Percentiles rank a stretch among this genome's conserved stretches.
Conservation (phyloP, 495 filamentous ascomycete genomes). For the Neurospora sp. region DNA sequence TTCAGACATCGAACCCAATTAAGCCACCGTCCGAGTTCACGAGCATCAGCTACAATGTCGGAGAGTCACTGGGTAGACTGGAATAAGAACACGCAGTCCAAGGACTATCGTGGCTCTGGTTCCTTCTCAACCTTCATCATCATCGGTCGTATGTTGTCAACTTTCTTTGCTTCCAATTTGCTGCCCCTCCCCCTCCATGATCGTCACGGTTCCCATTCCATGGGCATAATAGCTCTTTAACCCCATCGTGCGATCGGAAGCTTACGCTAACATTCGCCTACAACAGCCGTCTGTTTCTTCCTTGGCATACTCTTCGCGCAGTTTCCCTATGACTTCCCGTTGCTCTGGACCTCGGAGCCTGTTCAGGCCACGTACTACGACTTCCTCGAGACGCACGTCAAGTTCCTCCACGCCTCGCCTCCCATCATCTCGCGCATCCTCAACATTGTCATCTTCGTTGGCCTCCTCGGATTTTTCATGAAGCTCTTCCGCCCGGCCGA, state of each 20-base stretch:
- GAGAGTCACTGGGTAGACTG: constrained; percentile 34
- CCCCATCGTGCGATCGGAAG: constrained; percentile 1
- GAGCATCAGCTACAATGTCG: constrained; percentile 12
- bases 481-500: constrained; percentile 91
- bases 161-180: background rate
- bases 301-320: constrained; percentile 95
- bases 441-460: constrained; percentile 82
- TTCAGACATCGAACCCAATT: background rate
- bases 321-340: constrained; percentile 96
- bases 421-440: constrained; percentile 86
- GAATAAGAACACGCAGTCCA: constrained; percentile 38
- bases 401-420: constrained; percentile 75
- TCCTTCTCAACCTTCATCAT: constrained; percentile 92
- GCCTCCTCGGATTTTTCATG: constrained; percentile 78
- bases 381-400: constrained; percentile 77
- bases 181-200: background rate
- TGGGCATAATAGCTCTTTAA: background rate
- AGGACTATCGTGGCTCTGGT: constrained; percentile 37
- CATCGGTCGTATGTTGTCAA: constrained; percentile 64
- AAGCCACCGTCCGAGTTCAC: background rate
- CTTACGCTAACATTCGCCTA: background rate
- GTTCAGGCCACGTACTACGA: constrained; percentile 58
- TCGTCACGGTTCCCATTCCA: background rate
- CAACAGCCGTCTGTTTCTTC: constrained; percentile 82
- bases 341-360: constrained; percentile 73